Base-by-base conservation (phyloP, 2,329 filamentous ascomycete genomes). In the Ilyonectria destructans region DNA sequence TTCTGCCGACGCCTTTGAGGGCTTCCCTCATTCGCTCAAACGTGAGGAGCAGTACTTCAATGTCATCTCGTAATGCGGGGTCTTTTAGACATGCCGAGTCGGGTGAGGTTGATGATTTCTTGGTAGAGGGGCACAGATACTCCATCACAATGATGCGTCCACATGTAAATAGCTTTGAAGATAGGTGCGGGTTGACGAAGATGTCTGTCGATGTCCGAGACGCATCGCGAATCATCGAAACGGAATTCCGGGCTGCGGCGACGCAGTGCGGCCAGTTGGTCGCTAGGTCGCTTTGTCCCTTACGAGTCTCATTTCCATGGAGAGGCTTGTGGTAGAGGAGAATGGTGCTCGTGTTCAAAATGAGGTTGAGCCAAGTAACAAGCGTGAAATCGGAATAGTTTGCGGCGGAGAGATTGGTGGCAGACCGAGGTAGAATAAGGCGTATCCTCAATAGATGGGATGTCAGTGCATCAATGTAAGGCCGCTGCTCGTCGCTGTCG, bases 181-280 rank as follows among this genome's bases (percentile, higher is more conserved):
- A 59, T 3, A 71, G 55, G n/a, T 75, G 72, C 4, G 71, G 65
- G 29, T 75, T 74, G n/a, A 64, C 40, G 29, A 72, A 43, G 23
- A 68, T 62, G 6, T 69, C 60, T 1, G 63, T 59, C 2, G 69
- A 66, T 17, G 67, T 58, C 3, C 72, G 63, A 10, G 62, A 61
- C 21, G 69, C 70, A 17, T 75, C 72, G 12, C 72, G 71, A 12
- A 76, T 67, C 19, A 70, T 51, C 7, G 70, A 43, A 3, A 71
- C 69, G 2, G 62, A 62, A 15, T 54, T 58, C 5, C 73, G 73
- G 19, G 72, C 74, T 1, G 73, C 64, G 10, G 67, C 67, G 15
- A 76, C 66, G 43, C 74, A 76, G 13, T 73, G 72, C 4, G 74
- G 72, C 75, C 75, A 77, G 33, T 76, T 65, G 40, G 66, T 63